These are phyloP conservation scores for Leishmania gerbilli DNA, from an alignment of 208 protist species.

Conservation along the genomic window DNA sequence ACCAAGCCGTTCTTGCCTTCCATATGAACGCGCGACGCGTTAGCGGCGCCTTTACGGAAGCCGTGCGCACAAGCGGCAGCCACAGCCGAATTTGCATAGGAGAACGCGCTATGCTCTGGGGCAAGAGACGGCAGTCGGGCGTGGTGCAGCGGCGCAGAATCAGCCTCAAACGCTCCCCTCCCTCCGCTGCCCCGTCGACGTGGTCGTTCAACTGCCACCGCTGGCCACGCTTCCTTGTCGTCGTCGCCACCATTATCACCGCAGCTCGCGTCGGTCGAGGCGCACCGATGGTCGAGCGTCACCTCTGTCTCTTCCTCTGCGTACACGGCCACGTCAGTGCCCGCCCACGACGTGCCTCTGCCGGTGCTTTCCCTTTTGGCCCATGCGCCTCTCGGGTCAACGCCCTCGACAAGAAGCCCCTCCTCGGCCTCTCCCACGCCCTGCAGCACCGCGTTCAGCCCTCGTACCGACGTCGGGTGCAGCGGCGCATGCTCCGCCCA, in stretches of 20 bases:
- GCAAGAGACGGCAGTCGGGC: not conserved
- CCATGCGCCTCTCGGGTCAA: not conserved
- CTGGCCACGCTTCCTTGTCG: not conserved
- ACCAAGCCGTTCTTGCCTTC: constrained; percentile 9
- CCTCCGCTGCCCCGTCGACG: not conserved
- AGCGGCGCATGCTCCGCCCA: constrained; percentile 29
- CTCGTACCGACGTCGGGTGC: constrained; percentile 12
- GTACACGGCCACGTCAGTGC: not conserved
- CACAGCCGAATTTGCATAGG: not conserved
- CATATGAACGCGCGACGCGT: not conserved
- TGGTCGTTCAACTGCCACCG: not conserved
- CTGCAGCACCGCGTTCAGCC: constrained; percentile 25
- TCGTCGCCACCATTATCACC: not conserved
- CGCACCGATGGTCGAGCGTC: not conserved
- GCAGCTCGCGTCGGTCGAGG: not conserved
- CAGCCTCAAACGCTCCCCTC: not conserved
- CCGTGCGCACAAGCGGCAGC: not conserved
- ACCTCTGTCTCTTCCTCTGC: not conserved
- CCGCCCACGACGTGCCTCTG: not conserved
- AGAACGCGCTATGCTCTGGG: not conserved
- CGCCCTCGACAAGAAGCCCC: not conserved
- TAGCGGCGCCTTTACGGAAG: not conserved
- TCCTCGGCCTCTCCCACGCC: constrained; percentile 27
- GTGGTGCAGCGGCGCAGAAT: not conserved
- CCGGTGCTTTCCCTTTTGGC: not conserved